phyloP scores from a whole-genome alignment of 768 basidiomycete genomes.

The Kwoniella shandongensis region DNA sequence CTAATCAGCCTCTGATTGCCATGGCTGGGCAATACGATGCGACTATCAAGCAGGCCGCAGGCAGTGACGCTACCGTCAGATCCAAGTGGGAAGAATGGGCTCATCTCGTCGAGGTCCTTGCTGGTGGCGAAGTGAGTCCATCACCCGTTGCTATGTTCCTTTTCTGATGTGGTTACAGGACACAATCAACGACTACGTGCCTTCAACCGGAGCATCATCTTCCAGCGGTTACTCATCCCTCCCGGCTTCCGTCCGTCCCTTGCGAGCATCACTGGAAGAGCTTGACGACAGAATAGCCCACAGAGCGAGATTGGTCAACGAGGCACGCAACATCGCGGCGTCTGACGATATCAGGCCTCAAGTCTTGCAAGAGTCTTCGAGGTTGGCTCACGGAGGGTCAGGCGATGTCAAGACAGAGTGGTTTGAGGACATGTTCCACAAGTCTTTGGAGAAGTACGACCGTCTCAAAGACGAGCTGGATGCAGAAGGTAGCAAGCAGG shows the following conservation, averaged over 20 bases:
- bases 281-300: conserved; percentile 69
- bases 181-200: conserved; percentile 43
- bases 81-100: conserved; percentile 91
- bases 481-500: conserved; percentile 64
- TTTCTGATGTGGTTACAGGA: too few species aligned
- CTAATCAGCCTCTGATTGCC: conserved; percentile 69
- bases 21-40: conserved; percentile 70
- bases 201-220: conserved; percentile 57
- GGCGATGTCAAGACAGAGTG: conserved; percentile 73
- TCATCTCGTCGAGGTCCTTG: conserved; percentile 66
- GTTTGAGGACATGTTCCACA: conserved; percentile 81
- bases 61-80: conserved; percentile 73
- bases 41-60: conserved; percentile 70
- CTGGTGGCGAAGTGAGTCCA: conserved; percentile 63
- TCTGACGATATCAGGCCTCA: conserved; percentile 72
- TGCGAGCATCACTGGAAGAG: conserved; percentile 65
- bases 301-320: conserved; percentile 64
- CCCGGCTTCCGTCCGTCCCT: conserved; percentile 44
- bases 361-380: conserved; percentile 66
- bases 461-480: conserved; percentile 62
- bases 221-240: conserved; percentile 22
- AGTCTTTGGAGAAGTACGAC: conserved; percentile 78
- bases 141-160: too few species aligned
- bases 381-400: conserved; percentile 60
- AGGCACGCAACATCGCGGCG: conserved; percentile 64